A percentile compares a stretch with the other conserved stretches of the same genome.
Conservation (phyloP, 352 stramenopile species). For the Globisporangium rhizosaccharum region DNA sequence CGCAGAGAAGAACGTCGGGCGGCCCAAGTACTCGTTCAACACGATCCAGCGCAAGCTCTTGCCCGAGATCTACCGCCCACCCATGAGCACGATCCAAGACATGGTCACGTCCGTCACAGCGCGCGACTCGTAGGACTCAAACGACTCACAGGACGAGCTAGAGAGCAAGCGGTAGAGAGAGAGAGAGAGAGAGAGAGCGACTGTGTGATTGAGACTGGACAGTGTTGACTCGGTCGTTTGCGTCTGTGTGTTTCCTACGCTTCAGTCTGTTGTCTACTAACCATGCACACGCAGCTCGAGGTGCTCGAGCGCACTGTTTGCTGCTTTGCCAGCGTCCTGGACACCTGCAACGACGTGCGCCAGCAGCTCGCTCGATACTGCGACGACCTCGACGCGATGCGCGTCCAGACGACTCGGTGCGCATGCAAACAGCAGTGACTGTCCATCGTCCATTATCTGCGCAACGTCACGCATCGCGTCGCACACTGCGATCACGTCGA, state of each 20-base stretch:
- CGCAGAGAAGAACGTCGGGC: constrained; percentile 96
- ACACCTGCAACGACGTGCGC: neutral
- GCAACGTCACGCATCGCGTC: constrained; percentile 7
- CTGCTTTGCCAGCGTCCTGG: neutral
- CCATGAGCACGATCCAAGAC: constrained; percentile 87
- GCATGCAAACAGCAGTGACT: constrained; percentile 1
- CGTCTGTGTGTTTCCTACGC: neutral
- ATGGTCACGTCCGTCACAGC: constrained; percentile 89
- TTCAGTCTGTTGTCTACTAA: neutral
- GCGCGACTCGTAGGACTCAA: constrained; percentile 58
- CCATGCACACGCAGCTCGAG: neutral
- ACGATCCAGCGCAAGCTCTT: constrained; percentile 94
- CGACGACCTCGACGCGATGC: constrained; percentile 1
- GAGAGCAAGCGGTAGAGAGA: neutral
- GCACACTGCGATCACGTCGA: neutral
- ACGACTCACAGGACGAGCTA: neutral
- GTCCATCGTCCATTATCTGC: neutral
- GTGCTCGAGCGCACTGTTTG: neutral
- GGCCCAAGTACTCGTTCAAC: constrained; percentile 97
- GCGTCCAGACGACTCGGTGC: constrained; percentile 4
- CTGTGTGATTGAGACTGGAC: neutral
- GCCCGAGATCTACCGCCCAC: constrained; percentile 89
- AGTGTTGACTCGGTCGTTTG: neutral
- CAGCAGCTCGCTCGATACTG: constrained; percentile 7
- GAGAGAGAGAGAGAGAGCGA: too few species aligned